Conservation (phyloP, 2,329 filamentous ascomycete genomes). For the Venturia carpophila region DNA sequence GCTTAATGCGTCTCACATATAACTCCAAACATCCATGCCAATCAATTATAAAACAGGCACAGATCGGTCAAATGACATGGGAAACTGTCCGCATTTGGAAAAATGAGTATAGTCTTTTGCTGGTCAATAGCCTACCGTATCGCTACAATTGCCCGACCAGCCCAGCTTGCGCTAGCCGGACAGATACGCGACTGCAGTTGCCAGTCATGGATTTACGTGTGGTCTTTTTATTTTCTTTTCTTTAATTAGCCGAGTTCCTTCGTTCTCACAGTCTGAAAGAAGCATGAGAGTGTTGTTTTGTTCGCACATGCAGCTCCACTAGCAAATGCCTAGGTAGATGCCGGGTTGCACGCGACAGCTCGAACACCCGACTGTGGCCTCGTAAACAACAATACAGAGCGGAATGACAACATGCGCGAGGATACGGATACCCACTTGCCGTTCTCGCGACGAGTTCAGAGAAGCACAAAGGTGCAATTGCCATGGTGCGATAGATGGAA, state of each 20-base stretch:
- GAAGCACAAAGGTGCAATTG: neutral
- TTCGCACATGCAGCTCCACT: too few relatives aligned
- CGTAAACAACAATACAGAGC: too few relatives aligned
- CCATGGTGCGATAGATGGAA: neutral
- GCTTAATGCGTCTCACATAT: constrained; percentile 11
- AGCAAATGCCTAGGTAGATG: too few relatives aligned
- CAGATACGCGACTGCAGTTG: too few relatives aligned
- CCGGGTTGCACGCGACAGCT: too few relatives aligned
- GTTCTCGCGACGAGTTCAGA: neutral
- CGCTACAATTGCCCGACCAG: neutral
- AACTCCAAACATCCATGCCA: neutral
- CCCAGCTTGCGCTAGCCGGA: neutral
- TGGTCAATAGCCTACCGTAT: neutral
- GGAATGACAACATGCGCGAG: too few relatives aligned
- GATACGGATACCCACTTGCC: neutral
- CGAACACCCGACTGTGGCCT: neutral
- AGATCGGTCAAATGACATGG: neutral
- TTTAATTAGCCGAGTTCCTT: too few relatives aligned
- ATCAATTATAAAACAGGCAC: neutral
- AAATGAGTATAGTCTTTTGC: too few relatives aligned
- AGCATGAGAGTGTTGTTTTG: too few relatives aligned
- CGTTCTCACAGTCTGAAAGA: too few relatives aligned
- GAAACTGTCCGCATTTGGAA: neutral
- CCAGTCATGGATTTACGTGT: too few relatives aligned
- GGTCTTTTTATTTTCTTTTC: too few relatives aligned